Conservation (phyloP, 768 basidiomycete species). For the Auricularia cornea region DNA sequence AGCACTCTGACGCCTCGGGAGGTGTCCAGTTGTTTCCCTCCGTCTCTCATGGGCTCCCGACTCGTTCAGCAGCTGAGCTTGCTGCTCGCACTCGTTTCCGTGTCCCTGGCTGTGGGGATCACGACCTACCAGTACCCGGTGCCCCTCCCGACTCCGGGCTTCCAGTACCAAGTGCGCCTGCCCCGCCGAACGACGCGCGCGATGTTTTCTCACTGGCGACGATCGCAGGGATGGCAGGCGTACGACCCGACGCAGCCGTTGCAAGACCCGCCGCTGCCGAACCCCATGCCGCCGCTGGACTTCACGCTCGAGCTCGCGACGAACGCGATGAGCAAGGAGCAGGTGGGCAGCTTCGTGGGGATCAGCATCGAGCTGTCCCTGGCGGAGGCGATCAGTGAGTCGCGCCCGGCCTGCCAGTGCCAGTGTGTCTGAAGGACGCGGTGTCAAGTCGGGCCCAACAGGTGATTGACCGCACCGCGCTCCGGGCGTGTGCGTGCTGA, state of each 20-base stretch:
- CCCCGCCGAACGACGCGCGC: not conserved
- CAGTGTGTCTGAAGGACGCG: not conserved
- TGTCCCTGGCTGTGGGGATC: not conserved
- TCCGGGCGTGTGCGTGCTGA: not conserved
- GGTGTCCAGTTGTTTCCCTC: too few species aligned
- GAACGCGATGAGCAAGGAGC: constrained; percentile 21
- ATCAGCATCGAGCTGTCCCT: constrained; percentile 61
- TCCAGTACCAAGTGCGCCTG: not conserved
- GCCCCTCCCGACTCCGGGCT: not conserved
- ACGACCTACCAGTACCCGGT: not conserved
- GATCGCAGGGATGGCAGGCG: not conserved
- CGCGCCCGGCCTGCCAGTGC: not conserved
- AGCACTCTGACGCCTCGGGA: too few species aligned
- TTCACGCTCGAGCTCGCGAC: not conserved
- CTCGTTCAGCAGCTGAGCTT: too few species aligned
- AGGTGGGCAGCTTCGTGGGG: constrained; percentile 47
- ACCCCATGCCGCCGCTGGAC: not conserved
- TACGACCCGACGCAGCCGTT: not conserved
- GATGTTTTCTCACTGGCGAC: not conserved
- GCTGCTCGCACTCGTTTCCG: too few species aligned
- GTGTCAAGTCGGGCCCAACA: constrained; percentile 10
- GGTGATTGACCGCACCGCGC: too few species aligned
- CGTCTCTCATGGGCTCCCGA: too few species aligned
- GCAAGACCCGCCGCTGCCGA: not conserved
- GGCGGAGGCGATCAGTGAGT: constrained; percentile 40